These are phyloP conservation scores for Chrysoporthe austroafricana DNA, from an alignment of 2,329 filamentous ascomycete genomes.

Conservation along the genomic window DNA sequence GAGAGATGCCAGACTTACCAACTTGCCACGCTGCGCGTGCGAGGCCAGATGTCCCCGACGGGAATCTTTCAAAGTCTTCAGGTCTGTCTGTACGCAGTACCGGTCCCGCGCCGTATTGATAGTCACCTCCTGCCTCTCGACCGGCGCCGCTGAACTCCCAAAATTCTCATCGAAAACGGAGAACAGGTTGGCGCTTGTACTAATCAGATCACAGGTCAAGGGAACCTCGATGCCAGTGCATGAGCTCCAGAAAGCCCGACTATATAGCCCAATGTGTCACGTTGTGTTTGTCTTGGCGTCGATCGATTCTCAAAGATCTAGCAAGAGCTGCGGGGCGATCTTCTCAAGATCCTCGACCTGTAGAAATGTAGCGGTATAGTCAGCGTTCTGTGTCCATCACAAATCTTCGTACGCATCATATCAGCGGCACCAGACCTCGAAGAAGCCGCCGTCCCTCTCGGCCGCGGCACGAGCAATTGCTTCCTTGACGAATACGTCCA, in stretches of 20 bases:
- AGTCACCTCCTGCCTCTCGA: neutral
- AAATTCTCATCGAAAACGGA: neutral
- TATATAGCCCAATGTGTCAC: neutral
- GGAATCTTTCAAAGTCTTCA: neutral
- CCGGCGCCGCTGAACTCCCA: neutral
- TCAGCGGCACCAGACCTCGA: constrained; percentile 64
- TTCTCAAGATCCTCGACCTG: constrained; percentile 90
- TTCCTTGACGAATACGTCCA: constrained; percentile 90
- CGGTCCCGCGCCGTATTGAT: too few species aligned
- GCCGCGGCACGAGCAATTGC: constrained; percentile 79
- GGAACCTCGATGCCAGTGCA: neutral
- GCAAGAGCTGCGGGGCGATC: constrained; percentile 78
- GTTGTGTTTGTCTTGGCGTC: neutral
- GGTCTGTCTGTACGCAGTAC: too few species aligned
- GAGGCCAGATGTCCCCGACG: neutral
- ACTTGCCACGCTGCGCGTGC: neutral
- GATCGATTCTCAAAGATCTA: constrained; percentile 70
- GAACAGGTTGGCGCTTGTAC: neutral
- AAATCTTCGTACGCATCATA: neutral
- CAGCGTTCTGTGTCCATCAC: constrained; percentile 27
- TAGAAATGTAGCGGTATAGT: constrained; percentile 26
- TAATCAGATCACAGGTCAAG: neutral
- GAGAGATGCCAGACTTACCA: neutral
- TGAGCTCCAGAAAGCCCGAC: neutral
- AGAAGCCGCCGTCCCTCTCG: constrained; percentile 70